Evolutionary conservation across 208 protist genomes (phyloP).

Genomic region (Dictyostelium gargantuum): DNA sequence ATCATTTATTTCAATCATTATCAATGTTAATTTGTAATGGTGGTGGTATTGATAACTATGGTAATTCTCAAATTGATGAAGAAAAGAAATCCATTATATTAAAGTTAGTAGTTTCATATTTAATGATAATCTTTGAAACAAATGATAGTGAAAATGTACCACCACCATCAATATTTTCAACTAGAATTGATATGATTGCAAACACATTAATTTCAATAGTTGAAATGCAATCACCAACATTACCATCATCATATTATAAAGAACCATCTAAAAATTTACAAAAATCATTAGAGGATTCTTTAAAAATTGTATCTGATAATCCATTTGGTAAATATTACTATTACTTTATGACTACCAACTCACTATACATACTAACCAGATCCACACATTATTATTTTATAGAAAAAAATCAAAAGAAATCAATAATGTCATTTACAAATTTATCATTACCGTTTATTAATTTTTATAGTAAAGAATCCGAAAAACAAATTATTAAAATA

Average conservation of each 20-base stretch:
- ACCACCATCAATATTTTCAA: background rate
- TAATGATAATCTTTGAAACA: background rate
- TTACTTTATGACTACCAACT: too few species aligned
- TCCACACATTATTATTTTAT: background rate
- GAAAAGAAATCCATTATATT: slow-evolving; percentile 7
- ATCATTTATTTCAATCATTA: slow-evolving; percentile 28
- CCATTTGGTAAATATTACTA: background rate
- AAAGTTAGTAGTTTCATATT: background rate
- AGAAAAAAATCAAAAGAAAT: background rate
- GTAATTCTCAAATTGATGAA: background rate
- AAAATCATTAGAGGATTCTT: background rate
- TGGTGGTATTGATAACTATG: background rate
- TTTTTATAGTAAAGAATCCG: background rate
- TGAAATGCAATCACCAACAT: background rate
- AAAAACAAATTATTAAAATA: background rate
- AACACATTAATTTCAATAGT: background rate
- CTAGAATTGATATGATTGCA: background rate
- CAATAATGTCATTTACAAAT: background rate
- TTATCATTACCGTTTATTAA: slow-evolving; percentile 6
- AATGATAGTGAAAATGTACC: background rate
- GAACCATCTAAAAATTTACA: background rate
- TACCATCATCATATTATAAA: background rate
- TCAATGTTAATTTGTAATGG: background rate
- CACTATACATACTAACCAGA: too few species aligned
- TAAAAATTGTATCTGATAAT: slow-evolving; percentile 31